Evolutionary conservation across 306 rosid species (phyloP).

Genomic region (Vicia sativa): DNA sequence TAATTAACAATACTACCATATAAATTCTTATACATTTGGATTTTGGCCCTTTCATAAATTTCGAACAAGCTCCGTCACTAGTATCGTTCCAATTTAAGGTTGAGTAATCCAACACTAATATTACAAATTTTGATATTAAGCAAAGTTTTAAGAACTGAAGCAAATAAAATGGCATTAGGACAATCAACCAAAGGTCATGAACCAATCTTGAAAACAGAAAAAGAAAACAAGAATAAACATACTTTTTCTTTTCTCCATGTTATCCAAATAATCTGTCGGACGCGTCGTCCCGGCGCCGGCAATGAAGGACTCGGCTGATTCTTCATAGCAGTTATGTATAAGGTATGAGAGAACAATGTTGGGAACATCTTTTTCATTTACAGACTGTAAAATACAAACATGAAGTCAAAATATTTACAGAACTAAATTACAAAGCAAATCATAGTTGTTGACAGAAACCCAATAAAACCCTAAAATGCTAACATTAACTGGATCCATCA

Average conservation of each 20-base stretch:
- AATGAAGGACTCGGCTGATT: constrained; percentile 75
- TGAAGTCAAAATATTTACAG: constrained; percentile 2
- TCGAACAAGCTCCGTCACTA: not conserved
- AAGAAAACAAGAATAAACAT: constrained; percentile 37
- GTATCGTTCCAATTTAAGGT: constrained; percentile 13
- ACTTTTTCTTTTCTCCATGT: constrained; percentile 90
- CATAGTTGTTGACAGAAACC: not conserved
- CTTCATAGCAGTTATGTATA: constrained; percentile 83
- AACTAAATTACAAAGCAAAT: not conserved
- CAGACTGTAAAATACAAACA: constrained; percentile 49
- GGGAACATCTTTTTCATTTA: constrained; percentile 66
- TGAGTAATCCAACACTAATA: constrained; percentile 20
- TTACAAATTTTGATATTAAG: not conserved
- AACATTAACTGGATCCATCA: not conserved
- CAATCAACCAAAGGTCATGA: not conserved
- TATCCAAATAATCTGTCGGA: constrained; percentile 59
- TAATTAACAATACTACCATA: too few relatives aligned
- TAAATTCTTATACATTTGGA: too few relatives aligned
- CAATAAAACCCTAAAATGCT: constrained; percentile 9
- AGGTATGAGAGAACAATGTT: constrained; percentile 77
- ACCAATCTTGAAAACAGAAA: constrained; percentile 9
- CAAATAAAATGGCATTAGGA: not conserved
- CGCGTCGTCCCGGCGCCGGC: constrained; percentile 70
- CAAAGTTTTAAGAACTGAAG: not conserved
- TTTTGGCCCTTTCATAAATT: too few relatives aligned